Evolutionary conservation across 2,329 filamentous ascomycete genomes (phyloP).

Genomic region (Neonectria coccinea): DNA sequence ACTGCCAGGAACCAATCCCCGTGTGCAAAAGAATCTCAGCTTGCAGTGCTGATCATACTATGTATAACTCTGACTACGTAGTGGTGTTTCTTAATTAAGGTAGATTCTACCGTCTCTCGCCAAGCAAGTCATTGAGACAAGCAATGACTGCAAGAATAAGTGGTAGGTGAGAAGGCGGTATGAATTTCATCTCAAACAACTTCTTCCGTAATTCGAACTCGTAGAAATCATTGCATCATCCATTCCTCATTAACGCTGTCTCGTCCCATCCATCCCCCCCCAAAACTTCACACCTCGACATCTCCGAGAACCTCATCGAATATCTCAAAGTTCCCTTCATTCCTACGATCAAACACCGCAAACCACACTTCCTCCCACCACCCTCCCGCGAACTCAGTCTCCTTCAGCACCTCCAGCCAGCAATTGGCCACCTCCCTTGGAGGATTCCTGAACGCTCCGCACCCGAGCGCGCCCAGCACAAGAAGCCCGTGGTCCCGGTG

Average conservation of each 20-base stretch:
- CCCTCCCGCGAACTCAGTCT: slow-evolving; percentile 70
- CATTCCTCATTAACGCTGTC: background rate
- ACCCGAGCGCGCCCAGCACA: slow-evolving; percentile 77
- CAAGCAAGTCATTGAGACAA: background rate
- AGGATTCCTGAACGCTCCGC: slow-evolving; percentile 75
- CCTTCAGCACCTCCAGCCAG: slow-evolving; percentile 70
- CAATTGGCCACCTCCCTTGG: slow-evolving; percentile 69
- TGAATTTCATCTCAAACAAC: background rate
- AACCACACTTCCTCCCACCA: slow-evolving; percentile 75
- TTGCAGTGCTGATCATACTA: background rate
- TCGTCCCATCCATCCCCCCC: background rate
- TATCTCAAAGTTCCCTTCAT: slow-evolving; percentile 62
- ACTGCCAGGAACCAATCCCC: background rate
- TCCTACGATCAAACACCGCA: slow-evolving; percentile 65
- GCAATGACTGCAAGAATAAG: background rate
- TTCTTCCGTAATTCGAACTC: background rate
- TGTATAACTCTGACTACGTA: background rate
- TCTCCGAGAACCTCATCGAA: slow-evolving; percentile 60
- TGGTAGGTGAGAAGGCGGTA: background rate
- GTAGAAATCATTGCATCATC: background rate
- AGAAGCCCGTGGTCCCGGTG: slow-evolving; percentile 66
- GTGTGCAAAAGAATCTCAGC: background rate
- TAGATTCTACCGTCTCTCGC: background rate
- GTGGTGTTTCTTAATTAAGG: background rate
- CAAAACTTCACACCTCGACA: slow-evolving; percentile 44